Percentiles rank a stretch among this genome's conserved stretches.
Conservation (phyloP, 129 eudicot genomes). For the Helianthus annuus region DNA sequence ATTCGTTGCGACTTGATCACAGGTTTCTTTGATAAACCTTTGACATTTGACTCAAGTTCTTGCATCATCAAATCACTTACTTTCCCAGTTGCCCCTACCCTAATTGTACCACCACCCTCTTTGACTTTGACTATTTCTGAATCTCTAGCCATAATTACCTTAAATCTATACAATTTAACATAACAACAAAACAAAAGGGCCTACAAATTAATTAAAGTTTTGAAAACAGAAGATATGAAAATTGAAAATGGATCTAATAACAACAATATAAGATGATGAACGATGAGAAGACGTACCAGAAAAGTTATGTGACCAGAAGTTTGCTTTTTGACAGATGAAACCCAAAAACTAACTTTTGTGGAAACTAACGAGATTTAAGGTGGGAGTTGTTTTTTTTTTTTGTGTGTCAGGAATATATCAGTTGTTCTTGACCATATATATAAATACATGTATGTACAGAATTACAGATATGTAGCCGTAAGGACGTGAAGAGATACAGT, state of each 20-base stretch:
- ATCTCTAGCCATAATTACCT: constrained; percentile 19
- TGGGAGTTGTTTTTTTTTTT: constrained; percentile 23
- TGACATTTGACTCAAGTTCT: constrained; percentile 35
- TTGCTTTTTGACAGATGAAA: constrained; percentile 15
- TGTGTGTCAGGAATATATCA: constrained; percentile 16
- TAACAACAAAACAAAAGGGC: constrained; percentile 5
- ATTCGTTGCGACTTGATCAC: constrained; percentile 4
- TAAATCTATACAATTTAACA: not conserved
- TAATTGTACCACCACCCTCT: constrained; percentile 35
- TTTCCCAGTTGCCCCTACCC: constrained; percentile 47
- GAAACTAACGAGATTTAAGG: constrained; percentile 20
- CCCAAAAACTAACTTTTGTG: constrained; percentile 15
- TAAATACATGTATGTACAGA: not conserved
- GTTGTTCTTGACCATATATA: constrained; percentile 33
- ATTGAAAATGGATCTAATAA: constrained; percentile 18
- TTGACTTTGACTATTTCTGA: constrained; percentile 36
- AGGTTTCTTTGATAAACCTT: constrained; percentile 24
- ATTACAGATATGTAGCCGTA: not conserved
- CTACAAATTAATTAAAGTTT: constrained; percentile 11
- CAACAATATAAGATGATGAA: constrained; percentile 11
- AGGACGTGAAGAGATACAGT: constrained; percentile 26
- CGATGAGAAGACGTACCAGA: constrained; percentile 34
- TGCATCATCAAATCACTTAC: constrained; percentile 48
- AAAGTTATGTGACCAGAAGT: constrained; percentile 21
- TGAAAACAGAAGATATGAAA: not conserved